Percentiles rank a stretch among this genome's conserved stretches.
Evolutionary conservation across 164 flowering plant species (phyloP).

Genomic region (Saururus chinensis): DNA sequence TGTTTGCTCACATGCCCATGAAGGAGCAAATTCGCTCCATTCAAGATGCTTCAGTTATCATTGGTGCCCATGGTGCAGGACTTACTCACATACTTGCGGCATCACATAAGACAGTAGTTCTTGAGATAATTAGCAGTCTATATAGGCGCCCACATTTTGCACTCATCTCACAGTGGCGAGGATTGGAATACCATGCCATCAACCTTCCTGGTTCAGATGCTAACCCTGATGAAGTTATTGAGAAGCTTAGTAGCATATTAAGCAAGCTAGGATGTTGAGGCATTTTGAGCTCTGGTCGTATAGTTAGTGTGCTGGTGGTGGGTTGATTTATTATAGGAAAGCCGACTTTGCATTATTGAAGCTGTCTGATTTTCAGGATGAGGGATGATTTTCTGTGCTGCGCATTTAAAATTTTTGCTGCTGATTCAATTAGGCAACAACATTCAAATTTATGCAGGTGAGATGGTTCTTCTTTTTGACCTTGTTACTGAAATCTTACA

Average conservation of each 20-base stretch:
- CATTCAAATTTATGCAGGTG: no score
- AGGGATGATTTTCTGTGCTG: no score
- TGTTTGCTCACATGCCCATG: slow-evolving; percentile 93
- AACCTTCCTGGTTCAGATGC: slow-evolving; percentile 64
- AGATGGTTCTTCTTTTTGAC: no score
- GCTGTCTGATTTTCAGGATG: no score
- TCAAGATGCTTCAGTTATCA: slow-evolving; percentile 84
- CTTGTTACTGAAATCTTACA: no score
- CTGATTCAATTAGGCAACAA: no score
- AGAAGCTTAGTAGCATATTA: slow-evolving; percentile 43
- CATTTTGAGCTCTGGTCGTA: no score
- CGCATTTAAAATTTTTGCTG: no score
- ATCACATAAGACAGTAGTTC: slow-evolving; percentile 48
- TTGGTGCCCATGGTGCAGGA: slow-evolving; percentile 99
- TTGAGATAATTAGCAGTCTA: slow-evolving; percentile 75
- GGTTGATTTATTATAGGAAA: no score
- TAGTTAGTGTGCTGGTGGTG: no score
- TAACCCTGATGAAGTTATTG: slow-evolving; percentile 42
- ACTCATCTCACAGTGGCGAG: slow-evolving; percentile 78
- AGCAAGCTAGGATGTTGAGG: slow-evolving; percentile 51
- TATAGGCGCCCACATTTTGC: slow-evolving; percentile 85
- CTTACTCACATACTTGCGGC: slow-evolving; percentile 89
- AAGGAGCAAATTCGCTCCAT: slow-evolving; percentile 85
- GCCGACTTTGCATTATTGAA: no score
- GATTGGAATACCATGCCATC: slow-evolving; percentile 75